Evolutionary conservation across 2,329 filamentous ascomycete genomes (phyloP), one percentile per base, ranked within the genome.

Genomic region (Fusarium chuoi): DNA sequence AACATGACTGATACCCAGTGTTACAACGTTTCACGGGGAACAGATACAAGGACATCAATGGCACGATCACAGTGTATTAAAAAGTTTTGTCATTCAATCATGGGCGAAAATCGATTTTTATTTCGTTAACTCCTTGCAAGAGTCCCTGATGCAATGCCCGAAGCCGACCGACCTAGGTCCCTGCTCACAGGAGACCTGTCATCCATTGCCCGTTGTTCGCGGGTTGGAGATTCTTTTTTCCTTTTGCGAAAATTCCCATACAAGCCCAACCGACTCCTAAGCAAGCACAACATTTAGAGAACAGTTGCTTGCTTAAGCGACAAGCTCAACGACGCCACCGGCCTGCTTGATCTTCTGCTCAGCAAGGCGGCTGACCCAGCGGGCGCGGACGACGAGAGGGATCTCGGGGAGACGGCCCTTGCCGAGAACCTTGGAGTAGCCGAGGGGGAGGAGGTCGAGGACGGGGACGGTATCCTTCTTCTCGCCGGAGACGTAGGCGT

Each of bases 301-400:
- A 52, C 62, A 59, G 57, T 68, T 65, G 42, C 57, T 75, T 46
- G 78, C 81, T 83, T 86, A 98, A 87, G 95, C 95, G 83, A 98
- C 94, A 85, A 98, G 90, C 91, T 98, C 94, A 82, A 97, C 89
- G 83, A 98, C 94, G 87, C 96, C 96, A 86, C 96, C 96, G 82
- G 95, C 96, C 87, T 96, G 94, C 85, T 94, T 97, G 88, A 99
- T 98, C 93, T 99, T 99, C 89, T 94, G 90, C 93, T 99, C 96
- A 79, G 96, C 96, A 85, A 98, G 92, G 85, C 93, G 93, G 90
- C 92, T 95, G 87, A 99, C 94, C 89, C 95, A 98, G 85, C 96
- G 90, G 80, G 96, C 96, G 84, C 94, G 94, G 79, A 99, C 95
- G 82, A 99, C 94, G 82, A 99, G 87, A 79, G 96, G 96, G 82